These are phyloP conservation scores for Boletus semigastroideus DNA, from an alignment of 1,284 basidiomycete genomes.

Conservation along the genomic window DNA sequence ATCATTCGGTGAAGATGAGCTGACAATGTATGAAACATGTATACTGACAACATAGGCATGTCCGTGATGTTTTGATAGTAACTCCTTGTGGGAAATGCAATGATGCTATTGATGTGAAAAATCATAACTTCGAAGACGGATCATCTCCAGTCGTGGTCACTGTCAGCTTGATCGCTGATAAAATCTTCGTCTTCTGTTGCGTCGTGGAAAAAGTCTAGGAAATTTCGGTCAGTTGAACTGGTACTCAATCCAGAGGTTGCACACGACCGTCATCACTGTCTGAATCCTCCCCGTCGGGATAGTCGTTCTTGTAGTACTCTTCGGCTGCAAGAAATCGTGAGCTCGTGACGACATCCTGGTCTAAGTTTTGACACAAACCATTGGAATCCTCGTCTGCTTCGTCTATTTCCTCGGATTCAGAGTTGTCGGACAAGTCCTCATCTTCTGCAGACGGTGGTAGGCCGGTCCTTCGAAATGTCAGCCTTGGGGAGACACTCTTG, in stretches of 20 bases:
- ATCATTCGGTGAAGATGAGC: background rate
- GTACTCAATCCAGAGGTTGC: background rate
- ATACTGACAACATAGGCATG: slow-evolving; percentile 16
- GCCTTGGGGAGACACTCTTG: background rate
- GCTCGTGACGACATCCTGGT: background rate
- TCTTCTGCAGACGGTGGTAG: slow-evolving; percentile 57
- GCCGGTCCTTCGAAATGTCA: slow-evolving; percentile 49
- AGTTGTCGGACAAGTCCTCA: slow-evolving; percentile 43
- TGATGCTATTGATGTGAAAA: slow-evolving; percentile 16
- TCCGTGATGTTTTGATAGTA: slow-evolving; percentile 22
- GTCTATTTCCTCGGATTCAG: slow-evolving; percentile 65
- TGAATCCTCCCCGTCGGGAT: slow-evolving; percentile 68
- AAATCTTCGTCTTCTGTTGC: slow-evolving; percentile 25
- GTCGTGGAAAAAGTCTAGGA: slow-evolving; percentile 29
- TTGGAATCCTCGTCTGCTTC: slow-evolving; percentile 82
- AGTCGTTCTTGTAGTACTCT: slow-evolving; percentile 80
- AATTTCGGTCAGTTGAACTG: slow-evolving; percentile 2
- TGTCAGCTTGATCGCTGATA: slow-evolving; percentile 18
- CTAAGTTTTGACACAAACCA: slow-evolving; percentile 41
- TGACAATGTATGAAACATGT: slow-evolving; percentile 16
- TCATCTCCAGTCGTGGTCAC: slow-evolving; percentile 32
- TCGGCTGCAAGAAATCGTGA: slow-evolving; percentile 49
- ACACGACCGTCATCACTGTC: slow-evolving; percentile 44
- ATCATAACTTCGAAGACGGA: slow-evolving; percentile 1
- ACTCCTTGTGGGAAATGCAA: slow-evolving; percentile 22